phyloP scores from a whole-genome alignment of 2,329 filamentous ascomycete genomes.

The Sclerotinia glacialis region DNA sequence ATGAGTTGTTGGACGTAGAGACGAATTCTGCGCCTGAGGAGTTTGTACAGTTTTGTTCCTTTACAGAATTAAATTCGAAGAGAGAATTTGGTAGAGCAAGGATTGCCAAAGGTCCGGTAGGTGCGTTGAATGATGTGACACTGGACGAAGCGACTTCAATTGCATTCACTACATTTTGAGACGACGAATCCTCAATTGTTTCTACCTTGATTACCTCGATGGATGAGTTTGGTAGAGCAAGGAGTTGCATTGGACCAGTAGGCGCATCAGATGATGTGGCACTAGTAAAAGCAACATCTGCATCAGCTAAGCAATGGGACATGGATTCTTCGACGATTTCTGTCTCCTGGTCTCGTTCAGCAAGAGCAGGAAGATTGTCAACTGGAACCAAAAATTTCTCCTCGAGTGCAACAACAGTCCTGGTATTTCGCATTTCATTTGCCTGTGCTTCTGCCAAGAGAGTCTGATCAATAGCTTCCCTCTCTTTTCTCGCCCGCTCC shows the following conservation, averaged over 20 bases:
- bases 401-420: background rate
- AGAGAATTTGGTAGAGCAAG: constrained; percentile 52
- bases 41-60: background rate
- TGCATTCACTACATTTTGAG: background rate
- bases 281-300: background rate
- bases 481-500: constrained; percentile 83
- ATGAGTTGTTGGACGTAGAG: background rate
- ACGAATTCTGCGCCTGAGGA: background rate
- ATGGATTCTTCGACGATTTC: background rate
- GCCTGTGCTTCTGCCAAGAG: constrained; percentile 51
- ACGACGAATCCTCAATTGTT: background rate
- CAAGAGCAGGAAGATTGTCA: background rate
- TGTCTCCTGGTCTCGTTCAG: background rate
- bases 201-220: background rate
- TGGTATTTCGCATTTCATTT: background rate
- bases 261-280: constrained; percentile 20
- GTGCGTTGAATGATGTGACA: constrained; percentile 17
- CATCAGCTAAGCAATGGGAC: background rate
- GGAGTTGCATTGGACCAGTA: constrained; percentile 43
- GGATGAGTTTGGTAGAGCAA: constrained; percentile 51
- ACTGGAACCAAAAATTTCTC: background rate
- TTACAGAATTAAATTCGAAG: background rate
- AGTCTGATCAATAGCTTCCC: constrained; percentile 76
- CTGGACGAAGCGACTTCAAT: constrained; percentile 37
- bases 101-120: constrained; percentile 42